Percentiles rank a stretch among this genome's conserved stretches.
Evolutionary conservation across 73 alveolate species (phyloP).

Genomic region (Paraurostyla sp.): DNA sequence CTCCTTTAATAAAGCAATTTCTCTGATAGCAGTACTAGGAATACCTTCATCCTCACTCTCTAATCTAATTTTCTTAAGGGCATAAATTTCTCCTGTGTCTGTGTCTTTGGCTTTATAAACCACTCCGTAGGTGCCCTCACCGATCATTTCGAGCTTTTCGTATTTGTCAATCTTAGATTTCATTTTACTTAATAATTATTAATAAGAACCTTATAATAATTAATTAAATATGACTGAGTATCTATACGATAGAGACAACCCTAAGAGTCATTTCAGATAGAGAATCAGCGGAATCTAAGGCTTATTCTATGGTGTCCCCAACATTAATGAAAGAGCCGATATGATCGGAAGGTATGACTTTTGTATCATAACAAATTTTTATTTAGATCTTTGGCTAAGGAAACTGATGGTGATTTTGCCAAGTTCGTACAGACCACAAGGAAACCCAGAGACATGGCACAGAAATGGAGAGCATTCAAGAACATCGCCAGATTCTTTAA

Average conservation of each 20-base stretch:
- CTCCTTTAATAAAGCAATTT: constrained; percentile 93
- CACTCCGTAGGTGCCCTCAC: constrained; percentile 97
- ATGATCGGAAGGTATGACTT: constrained; percentile 75
- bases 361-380: background rate
- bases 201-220: constrained; percentile 35
- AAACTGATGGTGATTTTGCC: constrained; percentile 79
- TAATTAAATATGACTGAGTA: constrained; percentile 77
- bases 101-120: constrained; percentile 92
- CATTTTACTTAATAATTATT: constrained; percentile 15
- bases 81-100: constrained; percentile 84
- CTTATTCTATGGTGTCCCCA: constrained; percentile 78
- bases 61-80: constrained; percentile 87
- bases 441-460: constrained; percentile 79
- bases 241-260: constrained; percentile 79
- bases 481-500: constrained; percentile 87
- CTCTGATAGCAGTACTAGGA: constrained; percentile 95
- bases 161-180: constrained; percentile 81
- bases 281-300: constrained; percentile 76
- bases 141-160: constrained; percentile 86
- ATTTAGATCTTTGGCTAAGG: constrained; percentile 76
- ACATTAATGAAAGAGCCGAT: constrained; percentile 83
- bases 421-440: constrained; percentile 58
- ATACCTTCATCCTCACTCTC: constrained; percentile 96
- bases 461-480: constrained; percentile 90
- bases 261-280: constrained; percentile 71